Evolutionary conservation across 805 yeast genomes (phyloP), one percentile per base, ranked within the genome.

Genomic region (Candida ficus): DNA sequence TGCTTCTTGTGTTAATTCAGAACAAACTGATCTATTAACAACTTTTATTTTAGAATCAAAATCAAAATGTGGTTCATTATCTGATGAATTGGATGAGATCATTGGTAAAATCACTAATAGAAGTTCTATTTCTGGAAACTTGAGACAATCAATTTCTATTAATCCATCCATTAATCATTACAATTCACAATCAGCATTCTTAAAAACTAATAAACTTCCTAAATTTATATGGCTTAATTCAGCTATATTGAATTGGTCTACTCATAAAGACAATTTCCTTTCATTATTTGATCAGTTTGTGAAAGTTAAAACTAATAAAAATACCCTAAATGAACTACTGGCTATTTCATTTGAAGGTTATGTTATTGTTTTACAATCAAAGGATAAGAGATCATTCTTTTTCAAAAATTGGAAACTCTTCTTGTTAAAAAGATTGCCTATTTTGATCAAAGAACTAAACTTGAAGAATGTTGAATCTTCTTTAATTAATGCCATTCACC

Each of bases 341-440:
- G 54, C 71, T 46, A 44, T 73, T 43, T 59, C 73, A 35, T 63
- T 76, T 57, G 64, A 75, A 61, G 61, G 73, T 41, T 53, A 64
- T 46, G 53, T 69, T 42, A 54, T 64, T 46, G 55, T 70, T 44
- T 48, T 42, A 10, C 66, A 67, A 42, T 49, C 58, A 12, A 59
- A 65, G 32, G 56, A 67, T 12, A 52, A 55, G 22, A 53, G 60
- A 7, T 56, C 63, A 20, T 47, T 62, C 25, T 51, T 64, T 35
- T 62, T 61, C 28, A 54, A 64, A 38, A 63, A 64, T 35, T 74
- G 78, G 77, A 62, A 62, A 20, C 50, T 67, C 2, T 75, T 74
- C 43, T 57, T 76, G 9, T 52, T 63, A 4, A 72, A 71, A 44
- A 64, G 68, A 29, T 52, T 76, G 5, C 81, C 83, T 3, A 49